phyloP scores from a whole-genome alignment of 306 rosid species.

The Sechiopsis laciniata region DNA sequence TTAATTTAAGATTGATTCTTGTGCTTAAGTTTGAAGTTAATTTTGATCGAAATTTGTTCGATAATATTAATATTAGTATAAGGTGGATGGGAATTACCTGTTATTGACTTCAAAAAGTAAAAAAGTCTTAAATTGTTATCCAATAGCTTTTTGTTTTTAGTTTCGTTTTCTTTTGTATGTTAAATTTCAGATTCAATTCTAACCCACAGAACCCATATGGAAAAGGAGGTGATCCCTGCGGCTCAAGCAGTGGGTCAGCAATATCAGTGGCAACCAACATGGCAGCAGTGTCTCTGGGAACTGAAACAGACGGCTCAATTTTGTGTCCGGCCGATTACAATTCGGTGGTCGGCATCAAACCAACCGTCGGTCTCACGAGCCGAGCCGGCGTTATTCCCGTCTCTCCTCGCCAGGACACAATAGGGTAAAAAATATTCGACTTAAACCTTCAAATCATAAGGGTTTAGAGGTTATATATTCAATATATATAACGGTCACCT shows the following conservation, averaged over 20 bases:
- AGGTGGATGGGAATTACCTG: too few species aligned
- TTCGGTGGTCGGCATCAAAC: slow-evolving; percentile 65
- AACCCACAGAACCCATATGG: slow-evolving; percentile 57
- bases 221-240: slow-evolving; percentile 39
- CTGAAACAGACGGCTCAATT: slow-evolving; percentile 56
- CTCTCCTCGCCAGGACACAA: slow-evolving; percentile 53
- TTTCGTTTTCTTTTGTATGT: too few species aligned
- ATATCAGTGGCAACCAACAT: slow-evolving; percentile 60
- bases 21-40: too few species aligned
- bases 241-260: slow-evolving; percentile 60
- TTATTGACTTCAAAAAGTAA: too few species aligned
- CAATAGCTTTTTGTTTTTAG: too few species aligned
- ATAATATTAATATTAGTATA: too few species aligned
- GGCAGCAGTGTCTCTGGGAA: slow-evolving; percentile 57
- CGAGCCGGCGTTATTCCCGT: slow-evolving; percentile 55
- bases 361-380: slow-evolving; percentile 69
- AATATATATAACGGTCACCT: too few species aligned
- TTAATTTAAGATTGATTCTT: too few species aligned
- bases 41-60: too few species aligned
- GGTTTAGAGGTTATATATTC: too few species aligned
- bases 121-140: too few species aligned
- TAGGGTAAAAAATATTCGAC: slow-evolving; percentile 33
- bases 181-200: too few species aligned
- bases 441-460: not conserved
- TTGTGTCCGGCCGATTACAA: slow-evolving; percentile 54